Evolutionary conservation across 257 asterid species (phyloP).

Genomic region (Fraxinus anomala): DNA sequence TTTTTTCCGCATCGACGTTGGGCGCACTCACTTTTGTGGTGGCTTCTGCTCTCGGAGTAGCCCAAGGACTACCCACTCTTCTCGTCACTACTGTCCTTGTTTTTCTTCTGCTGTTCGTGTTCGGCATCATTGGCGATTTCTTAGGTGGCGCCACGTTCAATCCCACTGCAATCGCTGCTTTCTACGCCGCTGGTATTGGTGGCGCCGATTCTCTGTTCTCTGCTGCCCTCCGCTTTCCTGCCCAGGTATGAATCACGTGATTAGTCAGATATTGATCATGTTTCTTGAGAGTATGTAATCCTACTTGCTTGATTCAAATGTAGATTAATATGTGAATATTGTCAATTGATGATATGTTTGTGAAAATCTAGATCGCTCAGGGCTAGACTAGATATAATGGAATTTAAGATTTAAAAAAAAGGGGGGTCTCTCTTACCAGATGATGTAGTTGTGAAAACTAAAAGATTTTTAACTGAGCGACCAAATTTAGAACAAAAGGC

Average conservation of each 20-base stretch:
- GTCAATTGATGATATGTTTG: background rate
- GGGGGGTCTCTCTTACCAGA: background rate
- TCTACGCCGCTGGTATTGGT: constrained; percentile 75
- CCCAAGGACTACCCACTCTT: constrained; percentile 44
- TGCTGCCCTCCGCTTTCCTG: constrained; percentile 83
- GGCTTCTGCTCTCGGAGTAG: constrained; percentile 46
- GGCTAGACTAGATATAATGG: background rate
- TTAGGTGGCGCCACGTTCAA: constrained; percentile 87
- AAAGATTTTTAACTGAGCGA: background rate
- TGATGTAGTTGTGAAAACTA: background rate
- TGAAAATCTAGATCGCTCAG: background rate
- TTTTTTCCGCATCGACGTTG: constrained; percentile 50
- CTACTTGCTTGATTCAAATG: background rate
- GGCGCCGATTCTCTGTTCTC: constrained; percentile 58
- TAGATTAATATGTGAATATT: background rate
- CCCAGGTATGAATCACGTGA: constrained; percentile 54
- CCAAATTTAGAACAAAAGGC: background rate
- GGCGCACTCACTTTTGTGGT: constrained; percentile 3
- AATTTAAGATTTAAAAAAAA: background rate
- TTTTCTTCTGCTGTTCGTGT: constrained; percentile 53
- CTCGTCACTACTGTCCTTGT: constrained; percentile 59
- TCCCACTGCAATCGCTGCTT: constrained; percentile 84
- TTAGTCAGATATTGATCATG: background rate
- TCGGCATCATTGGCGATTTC: constrained; percentile 66
- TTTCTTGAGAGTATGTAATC: background rate